Conservation (phyloP, 116 monocot species). For the Zostera marina region DNA sequence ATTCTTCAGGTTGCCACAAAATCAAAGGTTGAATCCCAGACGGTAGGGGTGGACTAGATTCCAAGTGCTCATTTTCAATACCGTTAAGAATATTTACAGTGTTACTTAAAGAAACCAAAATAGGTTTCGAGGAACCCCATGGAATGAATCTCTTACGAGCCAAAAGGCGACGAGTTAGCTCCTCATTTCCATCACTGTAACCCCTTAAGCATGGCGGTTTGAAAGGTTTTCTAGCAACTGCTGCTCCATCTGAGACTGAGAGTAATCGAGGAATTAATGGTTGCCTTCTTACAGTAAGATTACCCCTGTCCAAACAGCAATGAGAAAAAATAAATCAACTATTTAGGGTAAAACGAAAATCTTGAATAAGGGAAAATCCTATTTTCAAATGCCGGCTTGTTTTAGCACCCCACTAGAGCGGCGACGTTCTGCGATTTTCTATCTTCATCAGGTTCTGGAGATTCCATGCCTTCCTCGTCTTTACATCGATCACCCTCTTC, state of each 20-base stretch:
- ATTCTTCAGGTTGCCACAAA: slow-evolving; percentile 56
- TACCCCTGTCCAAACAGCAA: slow-evolving; percentile 40
- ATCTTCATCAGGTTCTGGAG: slow-evolving; percentile 28
- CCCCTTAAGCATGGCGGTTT: slow-evolving; percentile 65
- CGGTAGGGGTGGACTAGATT: slow-evolving; percentile 36
- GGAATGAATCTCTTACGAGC: slow-evolving; percentile 90
- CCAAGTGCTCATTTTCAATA: slow-evolving; percentile 23
- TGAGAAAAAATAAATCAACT: background rate
- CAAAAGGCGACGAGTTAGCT: slow-evolving; percentile 66
- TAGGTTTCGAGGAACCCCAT: slow-evolving; percentile 57
- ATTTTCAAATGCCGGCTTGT: background rate
- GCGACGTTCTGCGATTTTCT: slow-evolving; percentile 72
- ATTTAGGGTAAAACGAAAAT: too few species aligned
- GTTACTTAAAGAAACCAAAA: slow-evolving; percentile 33
- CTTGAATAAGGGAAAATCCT: background rate
- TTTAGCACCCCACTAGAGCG: slow-evolving; percentile 50
- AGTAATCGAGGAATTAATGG: slow-evolving; percentile 81
- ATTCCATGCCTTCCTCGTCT: background rate
- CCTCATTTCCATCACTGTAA: slow-evolving; percentile 45
- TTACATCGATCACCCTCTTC: slow-evolving; percentile 7
- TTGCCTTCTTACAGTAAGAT: slow-evolving; percentile 68
- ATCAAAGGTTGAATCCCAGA: slow-evolving; percentile 75
- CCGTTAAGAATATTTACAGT: slow-evolving; percentile 15
- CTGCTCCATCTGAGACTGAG: slow-evolving; percentile 76
- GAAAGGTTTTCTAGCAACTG: slow-evolving; percentile 75